These are phyloP conservation scores for Podospora pseudocomata DNA, from an alignment of 495 filamentous ascomycete genomes.

Conservation along the genomic window DNA sequence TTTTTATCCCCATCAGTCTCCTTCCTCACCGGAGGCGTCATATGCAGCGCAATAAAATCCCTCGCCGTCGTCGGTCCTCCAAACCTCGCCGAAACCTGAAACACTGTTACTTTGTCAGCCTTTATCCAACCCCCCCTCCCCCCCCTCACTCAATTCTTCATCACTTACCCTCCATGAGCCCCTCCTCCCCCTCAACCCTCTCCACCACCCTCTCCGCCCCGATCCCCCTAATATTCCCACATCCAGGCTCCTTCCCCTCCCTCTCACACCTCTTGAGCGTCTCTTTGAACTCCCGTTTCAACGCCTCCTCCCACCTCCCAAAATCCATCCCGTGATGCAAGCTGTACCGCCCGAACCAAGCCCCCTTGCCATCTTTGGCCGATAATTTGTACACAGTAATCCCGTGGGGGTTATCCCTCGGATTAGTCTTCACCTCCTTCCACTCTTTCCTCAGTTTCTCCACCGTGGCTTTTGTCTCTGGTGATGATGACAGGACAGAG, in stretches of 20 bases:
- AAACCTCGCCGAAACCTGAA: slow-evolving; percentile 82
- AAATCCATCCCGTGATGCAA: slow-evolving; percentile 69
- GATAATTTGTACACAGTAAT: slow-evolving; percentile 76
- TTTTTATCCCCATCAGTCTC: slow-evolving; percentile 6
- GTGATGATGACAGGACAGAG: neutral
- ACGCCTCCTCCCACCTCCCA: slow-evolving; percentile 57
- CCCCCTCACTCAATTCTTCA: neutral
- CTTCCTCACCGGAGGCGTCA: slow-evolving; percentile 51
- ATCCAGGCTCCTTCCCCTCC: slow-evolving; percentile 48
- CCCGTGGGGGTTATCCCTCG: slow-evolving; percentile 65
- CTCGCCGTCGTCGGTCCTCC: slow-evolving; percentile 81
- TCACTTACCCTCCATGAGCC: slow-evolving; percentile 54
- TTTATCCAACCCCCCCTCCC: neutral
- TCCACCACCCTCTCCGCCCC: slow-evolving; percentile 74
- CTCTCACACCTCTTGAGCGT: slow-evolving; percentile 53
- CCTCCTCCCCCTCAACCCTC: slow-evolving; percentile 50
- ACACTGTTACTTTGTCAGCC: slow-evolving; percentile 43
- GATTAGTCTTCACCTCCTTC: slow-evolving; percentile 76
- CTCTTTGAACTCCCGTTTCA: slow-evolving; percentile 61
- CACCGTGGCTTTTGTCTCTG: slow-evolving; percentile 9
- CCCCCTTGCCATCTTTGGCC: slow-evolving; percentile 74
- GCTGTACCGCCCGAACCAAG: slow-evolving; percentile 86
- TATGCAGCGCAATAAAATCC: slow-evolving; percentile 77
- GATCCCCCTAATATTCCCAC: slow-evolving; percentile 75
- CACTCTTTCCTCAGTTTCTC: slow-evolving; percentile 68